phyloP scores from a whole-genome alignment of 257 asterid genomes.

The Solanum commersonii region DNA sequence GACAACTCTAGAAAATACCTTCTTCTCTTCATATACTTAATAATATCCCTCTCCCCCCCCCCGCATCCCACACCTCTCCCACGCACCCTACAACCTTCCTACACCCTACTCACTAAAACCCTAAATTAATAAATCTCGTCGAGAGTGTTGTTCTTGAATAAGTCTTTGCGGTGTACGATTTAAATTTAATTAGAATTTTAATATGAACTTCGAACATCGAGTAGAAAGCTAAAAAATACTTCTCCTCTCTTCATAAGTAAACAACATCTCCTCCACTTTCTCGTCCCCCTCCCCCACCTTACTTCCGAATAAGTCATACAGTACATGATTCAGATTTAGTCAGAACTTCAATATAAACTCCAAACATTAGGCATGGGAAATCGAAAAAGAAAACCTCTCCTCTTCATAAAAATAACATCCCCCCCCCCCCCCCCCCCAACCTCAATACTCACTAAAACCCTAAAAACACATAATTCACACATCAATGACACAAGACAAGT shows the following conservation, averaged over 20 bases:
- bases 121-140: neutral
- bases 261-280: too few relatives aligned
- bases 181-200: too few relatives aligned
- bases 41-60: neutral
- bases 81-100: neutral
- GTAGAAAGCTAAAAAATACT: too few relatives aligned
- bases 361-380: accelerated
- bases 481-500: neutral
- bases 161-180: neutral
- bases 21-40: neutral
- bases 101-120: neutral
- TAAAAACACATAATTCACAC: neutral
- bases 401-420: neutral
- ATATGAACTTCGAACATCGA: too few relatives aligned
- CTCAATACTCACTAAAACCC: neutral
- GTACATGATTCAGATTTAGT: too few relatives aligned
- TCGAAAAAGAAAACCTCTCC: neutral
- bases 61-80: neutral
- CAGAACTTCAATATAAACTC: too few relatives aligned
- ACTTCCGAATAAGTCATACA: neutral
- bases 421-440: neutral
- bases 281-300: neutral
- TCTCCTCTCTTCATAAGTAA: neutral
- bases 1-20: neutral
- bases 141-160: neutral